Base-by-base conservation (phyloP, 2,329 filamentous ascomycete genomes). In the Chaetothyriales sp. region DNA sequence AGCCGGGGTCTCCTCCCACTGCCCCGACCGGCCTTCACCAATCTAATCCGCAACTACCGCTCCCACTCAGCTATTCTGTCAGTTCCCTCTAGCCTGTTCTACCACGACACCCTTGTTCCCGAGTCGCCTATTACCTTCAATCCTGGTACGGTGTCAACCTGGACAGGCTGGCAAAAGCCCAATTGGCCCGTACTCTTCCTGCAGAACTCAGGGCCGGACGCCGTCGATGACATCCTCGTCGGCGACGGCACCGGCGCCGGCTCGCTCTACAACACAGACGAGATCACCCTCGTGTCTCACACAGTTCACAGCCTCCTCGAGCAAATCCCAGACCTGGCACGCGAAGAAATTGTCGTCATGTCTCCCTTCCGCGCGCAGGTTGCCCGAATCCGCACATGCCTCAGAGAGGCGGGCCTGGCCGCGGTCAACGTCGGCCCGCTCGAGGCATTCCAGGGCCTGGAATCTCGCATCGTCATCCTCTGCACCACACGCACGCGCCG, bases 391-490 rank as follows among this genome's bases (percentile, higher is more conserved):
- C 66, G 70, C 36, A 51, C 59, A 3, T 39, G 60, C 7, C 66
- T 70, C 12, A 63, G 70, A 7, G 56, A 54, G 47, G 58, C 49
- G 20, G 46, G 59, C 5, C 55, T 69, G 7, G 63, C 64, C 57
- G 60, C 63, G 22, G 63, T 72, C 6, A 71, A 71, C 48, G 68
- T 72, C 44, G 70, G 70, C 1, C 70, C 70, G 1, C 58, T 71
- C 32, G 70, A 72, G 51, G 70, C 68, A 18, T 72, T 71, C 47
- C 70, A 72, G 53, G 70, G 70, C 0, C 60, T 71, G 5, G 70
- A 73, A 55, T 66, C 63, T 44, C 61, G 67, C 9, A 65, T 70
- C 26, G 65, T 72, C 12, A 68, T 72, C 46, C 57, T 73, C 5
- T 72, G 69, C 53, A 72, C 69, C 1, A 72, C 70, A 43, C 57